Evolutionary conservation across 1,284 basidiomycete genomes (phyloP).

Genomic region (Inonotus hispidus): DNA sequence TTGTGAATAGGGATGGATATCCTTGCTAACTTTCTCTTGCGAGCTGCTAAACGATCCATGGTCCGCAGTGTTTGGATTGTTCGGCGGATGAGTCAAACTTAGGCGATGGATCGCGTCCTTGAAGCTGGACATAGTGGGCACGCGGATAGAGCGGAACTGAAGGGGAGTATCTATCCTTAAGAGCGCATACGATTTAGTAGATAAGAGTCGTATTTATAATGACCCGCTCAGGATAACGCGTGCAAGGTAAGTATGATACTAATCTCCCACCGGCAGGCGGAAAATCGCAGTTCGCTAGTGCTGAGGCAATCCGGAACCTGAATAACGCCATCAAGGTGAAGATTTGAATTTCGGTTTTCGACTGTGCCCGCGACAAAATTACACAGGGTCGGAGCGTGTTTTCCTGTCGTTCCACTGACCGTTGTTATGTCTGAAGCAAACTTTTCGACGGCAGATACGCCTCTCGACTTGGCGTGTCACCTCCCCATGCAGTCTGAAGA

Average conservation of each 20-base stretch:
- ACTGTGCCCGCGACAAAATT: not conserved
- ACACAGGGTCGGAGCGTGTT: slow-evolving; percentile 4
- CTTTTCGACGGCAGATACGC: not conserved
- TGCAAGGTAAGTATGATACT: not conserved
- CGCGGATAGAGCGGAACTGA: not conserved
- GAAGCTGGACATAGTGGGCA: not conserved
- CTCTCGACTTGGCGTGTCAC: not conserved
- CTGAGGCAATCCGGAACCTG: not conserved
- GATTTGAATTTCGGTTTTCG: not conserved
- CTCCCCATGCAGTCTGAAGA: not conserved
- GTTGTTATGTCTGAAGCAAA: not conserved
- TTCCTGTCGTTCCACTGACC: not conserved
- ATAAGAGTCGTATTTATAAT: not conserved
- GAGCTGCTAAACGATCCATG: not conserved
- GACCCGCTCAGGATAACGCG: not conserved
- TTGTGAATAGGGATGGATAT: not conserved
- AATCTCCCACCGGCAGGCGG: not conserved
- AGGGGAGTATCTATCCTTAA: not conserved
- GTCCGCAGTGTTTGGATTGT: not conserved
- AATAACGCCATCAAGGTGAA: slow-evolving; percentile 4
- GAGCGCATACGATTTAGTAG: not conserved
- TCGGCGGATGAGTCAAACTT: not conserved
- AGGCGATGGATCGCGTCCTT: not conserved
- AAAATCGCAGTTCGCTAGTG: not conserved
- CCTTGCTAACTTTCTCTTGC: slow-evolving; percentile 6